Evolutionary conservation across 2,329 filamentous ascomycete genomes (phyloP).

Genomic region (Tolypocladium inflatum): DNA sequence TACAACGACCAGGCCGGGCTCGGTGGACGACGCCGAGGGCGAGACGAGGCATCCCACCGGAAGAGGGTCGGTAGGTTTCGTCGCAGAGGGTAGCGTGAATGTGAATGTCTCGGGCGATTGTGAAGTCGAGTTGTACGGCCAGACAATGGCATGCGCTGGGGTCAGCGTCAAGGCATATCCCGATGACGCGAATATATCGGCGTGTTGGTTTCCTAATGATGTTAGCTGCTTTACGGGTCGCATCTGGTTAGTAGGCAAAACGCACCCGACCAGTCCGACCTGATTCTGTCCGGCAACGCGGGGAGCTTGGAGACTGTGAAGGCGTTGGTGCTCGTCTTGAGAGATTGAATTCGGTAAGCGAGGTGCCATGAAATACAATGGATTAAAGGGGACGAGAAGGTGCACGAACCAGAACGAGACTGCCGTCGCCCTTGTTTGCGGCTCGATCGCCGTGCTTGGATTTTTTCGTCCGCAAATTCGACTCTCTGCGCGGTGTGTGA

Average conservation of each 20-base stretch:
- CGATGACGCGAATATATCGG: slow-evolving; percentile 53
- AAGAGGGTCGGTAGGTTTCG: slow-evolving; percentile 59
- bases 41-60: slow-evolving; percentile 79
- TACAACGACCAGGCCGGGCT: slow-evolving; percentile 79
- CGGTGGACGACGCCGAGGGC: slow-evolving; percentile 64
- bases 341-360: slow-evolving; percentile 8
- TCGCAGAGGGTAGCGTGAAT: slow-evolving; percentile 68
- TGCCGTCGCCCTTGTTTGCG: slow-evolving; percentile 55
- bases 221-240: background rate
- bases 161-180: slow-evolving; percentile 76
- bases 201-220: slow-evolving; percentile 50
- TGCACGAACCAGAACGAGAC: slow-evolving; percentile 51
- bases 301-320: slow-evolving; percentile 81
- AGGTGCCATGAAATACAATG: slow-evolving; percentile 10
- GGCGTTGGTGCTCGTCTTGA: slow-evolving; percentile 70
- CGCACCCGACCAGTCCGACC: slow-evolving; percentile 56
- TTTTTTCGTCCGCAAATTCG: slow-evolving; percentile 53
- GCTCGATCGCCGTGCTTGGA: slow-evolving; percentile 51
- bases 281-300: slow-evolving; percentile 69
- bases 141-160: slow-evolving; percentile 73
- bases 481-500: slow-evolving; percentile 37
- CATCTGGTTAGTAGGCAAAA: slow-evolving; percentile 3
- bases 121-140: slow-evolving; percentile 70
- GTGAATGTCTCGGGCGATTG: slow-evolving; percentile 67
- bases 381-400: slow-evolving; percentile 2